A percentile compares a stretch with the other conserved stretches of the same genome.
These are phyloP conservation scores for Rhodocollybia butyracea DNA, from an alignment of 768 basidiomycete genomes.

Conservation along the genomic window DNA sequence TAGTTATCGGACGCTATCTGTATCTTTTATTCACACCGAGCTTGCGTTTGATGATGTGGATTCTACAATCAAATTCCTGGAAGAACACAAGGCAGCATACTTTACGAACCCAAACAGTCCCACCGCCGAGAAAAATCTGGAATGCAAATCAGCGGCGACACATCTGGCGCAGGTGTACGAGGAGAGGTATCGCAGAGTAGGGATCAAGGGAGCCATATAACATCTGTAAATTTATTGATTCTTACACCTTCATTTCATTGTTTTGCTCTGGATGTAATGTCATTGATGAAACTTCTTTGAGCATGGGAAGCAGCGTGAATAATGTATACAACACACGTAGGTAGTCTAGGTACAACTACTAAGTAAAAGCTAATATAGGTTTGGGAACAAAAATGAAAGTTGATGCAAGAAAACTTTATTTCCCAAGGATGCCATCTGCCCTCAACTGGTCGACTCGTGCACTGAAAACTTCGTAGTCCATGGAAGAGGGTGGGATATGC, in stretches of 20 bases:
- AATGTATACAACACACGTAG: too few relatives aligned
- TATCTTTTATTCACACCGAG: conserved; percentile 74
- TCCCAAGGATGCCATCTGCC: neutral
- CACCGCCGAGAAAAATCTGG: conserved; percentile 63
- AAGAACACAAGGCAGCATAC: conserved; percentile 60
- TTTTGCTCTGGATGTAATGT: too few relatives aligned
- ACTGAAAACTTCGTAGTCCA: conserved; percentile 2
- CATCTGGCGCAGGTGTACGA: conserved; percentile 65
- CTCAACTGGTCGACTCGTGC: neutral
- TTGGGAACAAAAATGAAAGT: neutral
- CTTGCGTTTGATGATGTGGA: conserved; percentile 76
- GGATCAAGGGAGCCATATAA: conserved; percentile 91
- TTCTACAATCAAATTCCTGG: conserved; percentile 67
- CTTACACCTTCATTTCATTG: neutral
- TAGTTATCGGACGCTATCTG: conserved; percentile 81
- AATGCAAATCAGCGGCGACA: conserved; percentile 62
- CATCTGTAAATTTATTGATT: conserved; percentile 1
- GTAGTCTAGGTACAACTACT: too few relatives aligned
- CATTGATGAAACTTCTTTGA: too few relatives aligned
- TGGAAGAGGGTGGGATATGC: neutral
- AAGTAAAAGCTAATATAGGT: neutral
- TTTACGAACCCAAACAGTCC: conserved; percentile 63
- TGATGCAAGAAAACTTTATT: neutral
- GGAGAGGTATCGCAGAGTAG: conserved; percentile 81
- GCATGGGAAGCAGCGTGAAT: too few relatives aligned